phyloP scores from a whole-genome alignment of 306 rosid genomes.

The apple (Malus domestica) region ASM211411v1 NC_041792.1:3166501-3167000 shows the following conservation, averaged over 20 bases:
- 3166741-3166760: conserved; percentile 72
- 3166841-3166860: conserved; percentile 75
- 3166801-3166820: conserved; percentile 78
- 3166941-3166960: background rate
- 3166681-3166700: conserved; percentile 82
- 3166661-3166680: conserved; percentile 75
- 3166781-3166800: conserved; percentile 57
- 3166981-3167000: too few relatives aligned
- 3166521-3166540: conserved; percentile 52
- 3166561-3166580: conserved; percentile 67
- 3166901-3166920: conserved; percentile 72
- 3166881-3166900: conserved; percentile 65
- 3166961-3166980: too few relatives aligned
- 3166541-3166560: conserved; percentile 58
- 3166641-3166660: conserved; percentile 67
- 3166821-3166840: conserved; percentile 69
- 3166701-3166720: conserved; percentile 67
- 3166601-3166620: conserved; percentile 80
- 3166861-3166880: conserved; percentile 90
- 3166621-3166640: conserved; percentile 79
- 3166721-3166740: conserved; percentile 65
- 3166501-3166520: conserved; percentile 74
- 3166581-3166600: conserved; percentile 77
- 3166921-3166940: conserved; percentile 40
- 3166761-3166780: conserved; percentile 60